Base-by-base conservation (phyloP, 371 early-diverging fungal species). In the Dentiscutata heterogama region DNA sequence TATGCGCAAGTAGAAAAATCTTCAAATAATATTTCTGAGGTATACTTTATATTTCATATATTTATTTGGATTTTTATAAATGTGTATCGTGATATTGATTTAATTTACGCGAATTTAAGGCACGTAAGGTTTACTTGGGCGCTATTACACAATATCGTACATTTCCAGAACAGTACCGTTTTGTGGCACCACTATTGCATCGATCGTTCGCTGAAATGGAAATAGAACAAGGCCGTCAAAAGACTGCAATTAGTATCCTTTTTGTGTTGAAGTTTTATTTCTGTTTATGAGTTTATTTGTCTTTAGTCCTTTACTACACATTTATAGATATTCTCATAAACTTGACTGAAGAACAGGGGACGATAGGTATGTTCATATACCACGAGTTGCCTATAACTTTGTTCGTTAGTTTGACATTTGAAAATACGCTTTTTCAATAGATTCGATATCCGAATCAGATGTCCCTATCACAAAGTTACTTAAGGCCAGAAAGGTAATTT, bases 1-100 rank as follows among this genome's bases (percentile, higher is more conserved):
- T 94, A 91, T 85, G 93, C 93, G 0, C 89, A 90, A 78, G 83
- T 91, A 79, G 92, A 92, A 83, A 88, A 86, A 70, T 83, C 72
- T 58, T 35, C 75, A 46, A 87, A 87, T 42, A 87, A 86, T 14
- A 18, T 70, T 10, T 84, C 81, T 25, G 89, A 90, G 85, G 89
- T 89, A 71, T 46, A 29, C 29, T 80, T 22, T 63, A 83, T 64
- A 14, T 27, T 46, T 46, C 2, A 46, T 1, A 46, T 46, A 11
- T 46, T 46, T 46, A 11, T 46, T 46, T 2, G 35, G 16, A 8
- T 78, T 8, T 79, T 25, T 82, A n/a, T 83, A 16, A 10, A n/a
- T 70, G 16, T 27, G 27, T 10, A 58, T 20, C 1, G 5, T 58
- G 22, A 6, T 14, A 2, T 58, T 20, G 13, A 58, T 39, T 42